Evolutionary conservation across 2,329 filamentous ascomycete genomes (phyloP).

Genomic region (Venturia pyrina): DNA sequence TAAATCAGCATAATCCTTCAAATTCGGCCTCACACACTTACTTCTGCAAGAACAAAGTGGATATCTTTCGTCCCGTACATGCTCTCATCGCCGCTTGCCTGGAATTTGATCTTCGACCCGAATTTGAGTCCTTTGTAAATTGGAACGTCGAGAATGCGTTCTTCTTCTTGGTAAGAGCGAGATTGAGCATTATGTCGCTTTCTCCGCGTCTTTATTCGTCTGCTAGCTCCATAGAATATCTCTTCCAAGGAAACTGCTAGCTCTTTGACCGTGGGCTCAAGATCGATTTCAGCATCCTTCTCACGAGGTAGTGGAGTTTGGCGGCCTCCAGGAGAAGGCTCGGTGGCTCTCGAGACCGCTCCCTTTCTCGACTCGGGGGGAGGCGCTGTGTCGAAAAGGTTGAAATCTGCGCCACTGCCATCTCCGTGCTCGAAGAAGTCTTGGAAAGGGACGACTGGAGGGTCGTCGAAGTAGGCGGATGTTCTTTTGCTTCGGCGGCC

Average conservation of each 20-base stretch:
- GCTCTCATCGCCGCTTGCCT: constrained; percentile 3
- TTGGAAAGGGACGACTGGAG: neutral
- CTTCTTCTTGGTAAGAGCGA: constrained; percentile 2
- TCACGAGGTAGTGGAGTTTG: neutral
- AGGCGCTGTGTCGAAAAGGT: constrained; percentile 8
- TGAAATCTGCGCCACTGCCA: constrained; percentile 4
- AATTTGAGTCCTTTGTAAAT: constrained; percentile 10
- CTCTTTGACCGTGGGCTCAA: constrained; percentile 2
- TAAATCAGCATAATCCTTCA: neutral
- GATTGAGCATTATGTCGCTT: neutral
- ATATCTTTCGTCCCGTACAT: constrained; percentile 7
- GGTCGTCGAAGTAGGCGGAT: constrained; percentile 2
- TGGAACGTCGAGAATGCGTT: constrained; percentile 7
- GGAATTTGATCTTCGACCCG: constrained; percentile 6
- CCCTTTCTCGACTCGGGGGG: neutral
- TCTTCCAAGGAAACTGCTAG: constrained; percentile 9
- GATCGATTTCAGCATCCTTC: neutral
- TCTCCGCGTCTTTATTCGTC: neutral
- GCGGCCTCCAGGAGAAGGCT: neutral
- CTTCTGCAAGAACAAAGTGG: constrained; percentile 8
- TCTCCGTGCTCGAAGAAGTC: constrained; percentile 9
- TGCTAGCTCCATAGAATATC: constrained; percentile 4
- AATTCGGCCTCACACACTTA: neutral
- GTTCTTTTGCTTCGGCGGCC: neutral
- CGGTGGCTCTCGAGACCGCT: constrained; percentile 2